These are phyloP conservation scores for Penicillium steckii DNA, from an alignment of 495 filamentous ascomycete genomes.

Conservation along the genomic window DNA sequence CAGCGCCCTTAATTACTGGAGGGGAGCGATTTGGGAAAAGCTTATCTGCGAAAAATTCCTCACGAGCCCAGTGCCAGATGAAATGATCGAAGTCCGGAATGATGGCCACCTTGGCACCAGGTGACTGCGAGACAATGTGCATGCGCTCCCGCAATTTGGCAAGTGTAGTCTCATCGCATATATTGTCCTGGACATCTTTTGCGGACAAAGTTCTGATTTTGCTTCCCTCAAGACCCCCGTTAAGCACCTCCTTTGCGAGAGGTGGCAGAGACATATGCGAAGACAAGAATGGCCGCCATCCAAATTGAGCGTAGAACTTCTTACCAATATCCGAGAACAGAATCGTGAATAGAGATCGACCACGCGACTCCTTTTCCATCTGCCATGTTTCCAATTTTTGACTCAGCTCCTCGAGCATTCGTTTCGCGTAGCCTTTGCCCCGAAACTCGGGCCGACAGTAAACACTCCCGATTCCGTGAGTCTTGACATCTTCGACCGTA, in stretches of 20 bases:
- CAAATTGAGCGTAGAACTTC: conserved; percentile 78
- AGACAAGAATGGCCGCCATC: conserved; percentile 75
- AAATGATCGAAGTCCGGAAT: conserved; percentile 71
- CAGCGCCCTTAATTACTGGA: conserved; percentile 68
- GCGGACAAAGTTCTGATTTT: conserved; percentile 24
- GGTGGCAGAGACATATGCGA: conserved; percentile 66
- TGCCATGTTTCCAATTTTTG: conserved; percentile 53
- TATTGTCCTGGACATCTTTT: conserved; percentile 28
- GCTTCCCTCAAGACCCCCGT: conserved; percentile 8
- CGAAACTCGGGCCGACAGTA: conserved; percentile 73
- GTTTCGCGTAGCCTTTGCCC: conserved; percentile 73
- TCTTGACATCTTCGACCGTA: conserved; percentile 60
- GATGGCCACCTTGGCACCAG: conserved; percentile 57
- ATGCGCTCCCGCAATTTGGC: conserved; percentile 34
- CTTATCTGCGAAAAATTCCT: conserved; percentile 73
- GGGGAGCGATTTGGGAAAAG: conserved; percentile 33
- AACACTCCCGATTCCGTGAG: conserved; percentile 83
- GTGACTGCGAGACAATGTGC: conserved; percentile 30
- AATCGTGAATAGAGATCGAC: conserved; percentile 59
- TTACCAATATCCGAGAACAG: conserved; percentile 96
- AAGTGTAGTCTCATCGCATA: conserved; percentile 36
- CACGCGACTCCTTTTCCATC: conserved; percentile 35
- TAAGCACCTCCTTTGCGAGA: conserved; percentile 20
- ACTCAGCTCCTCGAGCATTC: conserved; percentile 62
- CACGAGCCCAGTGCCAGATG: conserved; percentile 82